Evolutionary conservation across 768 basidiomycete species (phyloP).

Genomic region (Gymnopilus dilepis): DNA sequence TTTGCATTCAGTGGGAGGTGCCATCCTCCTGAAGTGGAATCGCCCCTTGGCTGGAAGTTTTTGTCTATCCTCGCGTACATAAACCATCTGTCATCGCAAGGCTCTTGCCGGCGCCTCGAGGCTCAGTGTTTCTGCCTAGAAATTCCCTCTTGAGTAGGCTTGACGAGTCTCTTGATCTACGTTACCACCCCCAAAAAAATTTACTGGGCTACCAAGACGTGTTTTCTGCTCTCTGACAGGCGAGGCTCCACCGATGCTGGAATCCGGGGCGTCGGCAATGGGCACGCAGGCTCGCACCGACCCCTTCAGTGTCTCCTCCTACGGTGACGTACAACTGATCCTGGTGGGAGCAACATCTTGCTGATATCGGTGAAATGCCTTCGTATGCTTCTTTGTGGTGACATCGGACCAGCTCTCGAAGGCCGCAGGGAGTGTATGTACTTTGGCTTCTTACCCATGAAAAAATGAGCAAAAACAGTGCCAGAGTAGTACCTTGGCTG

Average conservation of each 20-base stretch:
- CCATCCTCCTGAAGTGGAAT: background rate
- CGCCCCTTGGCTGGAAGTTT: background rate
- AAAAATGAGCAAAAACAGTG: no score
- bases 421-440: no score
- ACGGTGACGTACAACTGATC: no score
- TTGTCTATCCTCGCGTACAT: background rate
- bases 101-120: conserved; percentile 13
- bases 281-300: background rate
- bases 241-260: background rate
- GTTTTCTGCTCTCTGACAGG: background rate
- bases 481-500: no score
- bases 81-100: conserved; percentile 1
- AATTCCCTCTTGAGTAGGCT: background rate
- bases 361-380: background rate
- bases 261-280: background rate
- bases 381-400: no score
- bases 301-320: no score
- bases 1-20: background rate
- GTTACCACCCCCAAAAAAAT: conserved; percentile 16
- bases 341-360: background rate
- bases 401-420: no score
- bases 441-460: no score
- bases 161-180: background rate
- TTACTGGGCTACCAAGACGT: conserved; percentile 7
- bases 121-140: background rate